Base-by-base conservation (phyloP, 371 early-diverging fungal genomes). In the Polyrhizophydium stewartii region DNA sequence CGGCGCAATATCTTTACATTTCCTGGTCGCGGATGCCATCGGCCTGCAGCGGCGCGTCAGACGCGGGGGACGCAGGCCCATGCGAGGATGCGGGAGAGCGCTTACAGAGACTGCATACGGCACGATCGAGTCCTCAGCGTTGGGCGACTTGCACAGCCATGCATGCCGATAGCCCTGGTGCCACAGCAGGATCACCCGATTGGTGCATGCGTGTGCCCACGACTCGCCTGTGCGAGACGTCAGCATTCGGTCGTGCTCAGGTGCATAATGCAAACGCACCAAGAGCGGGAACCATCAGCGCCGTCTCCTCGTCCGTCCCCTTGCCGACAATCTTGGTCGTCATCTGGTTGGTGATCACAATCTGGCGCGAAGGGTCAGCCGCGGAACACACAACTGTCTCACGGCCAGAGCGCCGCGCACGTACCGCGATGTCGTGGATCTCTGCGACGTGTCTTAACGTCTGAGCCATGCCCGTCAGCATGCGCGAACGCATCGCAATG, bases 331-430 rank as follows among this genome's bases (percentile, higher is more conserved):
- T 62, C 61, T 69, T 65, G 3, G 78, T 74, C 7, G 81, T 78
- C 74, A 81, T 75, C 51, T 81, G 81, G 56, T 81, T 81, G 28
- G 68, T 63, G n/a, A 81, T 21, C 19, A 81, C 67, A 19, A 78
- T 56, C 74, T 71, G 27, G 30, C 53, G 35, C 30, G 37, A 1
- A 22, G 28, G 21, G 57, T 63, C 46, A 38, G 41, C 57, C 27
- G 35, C 31, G 13, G 21, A 12, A 40, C 10, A 40, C 40, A 40
- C 10, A 19, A 40, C 19, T 10, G 19, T 40, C 10, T 40, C 19
- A 40, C 40, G 10, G 40, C 19, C 12, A 12, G 12, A 40, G 40
- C 2, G 45, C 10, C 45, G 35, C 13, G 35, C 7, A 35, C 71
- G 52, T 69, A 79, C 85, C 22, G 78, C 79, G 17, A 82, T 41